Evolutionary conservation across 306 rosid species (phyloP).

Genomic region (Astragalus glycyphyllos): DNA sequence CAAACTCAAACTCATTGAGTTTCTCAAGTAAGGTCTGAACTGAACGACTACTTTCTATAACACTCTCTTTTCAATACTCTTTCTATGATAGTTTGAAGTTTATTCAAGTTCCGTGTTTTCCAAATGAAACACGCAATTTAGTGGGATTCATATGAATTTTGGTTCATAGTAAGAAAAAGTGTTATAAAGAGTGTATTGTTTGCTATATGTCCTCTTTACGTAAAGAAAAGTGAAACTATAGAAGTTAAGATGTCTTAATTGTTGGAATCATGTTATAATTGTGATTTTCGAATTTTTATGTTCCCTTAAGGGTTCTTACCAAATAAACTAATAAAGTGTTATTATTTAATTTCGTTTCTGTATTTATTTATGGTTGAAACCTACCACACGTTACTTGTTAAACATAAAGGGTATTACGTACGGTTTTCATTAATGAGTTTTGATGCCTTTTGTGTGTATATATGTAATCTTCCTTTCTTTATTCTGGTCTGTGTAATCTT

Average conservation of each 20-base stretch:
- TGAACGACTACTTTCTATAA: too few relatives aligned
- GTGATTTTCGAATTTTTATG: slow-evolving; percentile 43
- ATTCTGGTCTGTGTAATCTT: not conserved
- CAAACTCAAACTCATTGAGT: slow-evolving; percentile 36
- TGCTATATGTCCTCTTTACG: too few relatives aligned
- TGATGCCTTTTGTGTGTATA: slow-evolving; percentile 4
- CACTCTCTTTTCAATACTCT: too few relatives aligned
- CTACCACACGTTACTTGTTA: not conserved
- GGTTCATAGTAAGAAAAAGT: too few relatives aligned
- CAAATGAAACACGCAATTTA: too few relatives aligned
- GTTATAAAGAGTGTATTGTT: too few relatives aligned
- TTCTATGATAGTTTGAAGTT: too few relatives aligned
- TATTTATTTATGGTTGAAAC: not conserved
- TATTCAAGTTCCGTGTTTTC: too few relatives aligned
- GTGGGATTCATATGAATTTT: too few relatives aligned
- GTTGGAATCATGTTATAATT: slow-evolving; percentile 18
- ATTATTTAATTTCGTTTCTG: not conserved
- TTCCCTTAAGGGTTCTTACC: slow-evolving; percentile 41
- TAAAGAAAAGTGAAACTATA: not conserved
- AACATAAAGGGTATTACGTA: slow-evolving; percentile 3
- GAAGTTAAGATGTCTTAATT: not conserved
- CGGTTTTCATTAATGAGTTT: slow-evolving; percentile 17
- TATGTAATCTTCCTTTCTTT: not conserved
- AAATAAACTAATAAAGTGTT: slow-evolving; percentile 36
- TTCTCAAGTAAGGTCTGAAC: slow-evolving; percentile 1